Evolutionary conservation across 2,329 filamentous ascomycete species (phyloP), one percentile per base, ranked within the genome.

Genomic region (Neopestalotiopsis rosae): DNA sequence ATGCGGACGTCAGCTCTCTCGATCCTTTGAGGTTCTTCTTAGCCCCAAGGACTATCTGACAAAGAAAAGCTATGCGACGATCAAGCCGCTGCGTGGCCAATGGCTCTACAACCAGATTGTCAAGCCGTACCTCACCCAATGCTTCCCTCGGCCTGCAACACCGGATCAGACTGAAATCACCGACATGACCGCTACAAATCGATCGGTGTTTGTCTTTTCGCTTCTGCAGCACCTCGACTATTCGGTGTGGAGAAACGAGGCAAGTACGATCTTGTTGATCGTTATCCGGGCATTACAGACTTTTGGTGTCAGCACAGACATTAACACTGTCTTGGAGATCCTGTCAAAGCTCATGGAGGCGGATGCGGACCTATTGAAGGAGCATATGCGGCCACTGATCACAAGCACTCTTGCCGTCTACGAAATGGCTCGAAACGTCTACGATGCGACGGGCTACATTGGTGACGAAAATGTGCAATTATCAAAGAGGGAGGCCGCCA

Each of bases 181-280:
- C 30, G 67, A 75, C 61, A 70, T 73, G 20, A 72, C 80, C n/a
- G 71, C 79, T 9, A 71, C 75, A 1, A 85, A 84, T 69, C 84
- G 83, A 65, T 81, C 85, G 38, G 80, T 88, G 34, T 83, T 82
- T 2, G 80, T 85, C 5, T 79, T 90, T 5, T 78, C 84, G 0
- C 80, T 87, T 61, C 78, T 88, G 7, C 84, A 81, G 69, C 82
- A 88, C 73, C 82, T 89, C 68, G 78, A 77, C 20, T 87, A 85
- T 66, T 75, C 81, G 1, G 82, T 88, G 20, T 90, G 88, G 74
- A 82, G 87, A 58, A 82, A 84, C 17, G 87, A 90, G 63, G 77
- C 82, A 0, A 80, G 80, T 4, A 76, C 78, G 40, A 79, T 89
- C 5, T 77, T 88, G 3, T 83, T 85, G 9, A 79, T 89, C 17